These are phyloP conservation scores for Arthrobotrys sinensis DNA, from an alignment of 2,329 filamentous ascomycete genomes.

Conservation along the genomic window DNA sequence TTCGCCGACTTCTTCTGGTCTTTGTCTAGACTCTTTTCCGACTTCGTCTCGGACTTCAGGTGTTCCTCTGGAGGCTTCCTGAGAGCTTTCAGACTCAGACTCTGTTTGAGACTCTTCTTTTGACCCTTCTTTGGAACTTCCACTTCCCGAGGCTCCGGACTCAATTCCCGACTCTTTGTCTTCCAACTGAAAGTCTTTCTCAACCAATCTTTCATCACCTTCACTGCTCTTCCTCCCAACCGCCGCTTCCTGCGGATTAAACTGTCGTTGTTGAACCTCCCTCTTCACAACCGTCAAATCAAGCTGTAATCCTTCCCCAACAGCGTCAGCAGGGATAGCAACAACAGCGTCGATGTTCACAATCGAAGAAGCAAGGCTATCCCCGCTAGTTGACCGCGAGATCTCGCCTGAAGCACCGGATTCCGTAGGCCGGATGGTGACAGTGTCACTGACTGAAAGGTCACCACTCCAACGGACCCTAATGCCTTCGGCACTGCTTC, in stretches of 20 bases:
- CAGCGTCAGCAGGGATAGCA: conserved; percentile 43
- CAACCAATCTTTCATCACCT: conserved; percentile 17
- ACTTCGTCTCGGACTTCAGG: conserved; percentile 15
- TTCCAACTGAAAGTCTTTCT: conserved; percentile 16
- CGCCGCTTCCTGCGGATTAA: conserved; percentile 39
- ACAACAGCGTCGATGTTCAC: conserved; percentile 55
- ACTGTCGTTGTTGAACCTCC: conserved; percentile 31
- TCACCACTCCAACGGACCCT: conserved; percentile 59
- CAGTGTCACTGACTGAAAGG: conserved; percentile 43
- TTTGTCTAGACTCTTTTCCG: conserved; percentile 2
- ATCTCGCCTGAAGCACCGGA: conserved; percentile 45
- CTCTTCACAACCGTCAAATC: conserved; percentile 49
- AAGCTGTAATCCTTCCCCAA: conserved; percentile 42
- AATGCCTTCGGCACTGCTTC: conserved; percentile 33
- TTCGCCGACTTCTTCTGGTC: neutral
- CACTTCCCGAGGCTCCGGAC: conserved; percentile 9
- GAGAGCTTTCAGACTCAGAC: conserved; percentile 16
- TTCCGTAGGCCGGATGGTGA: conserved; percentile 50
- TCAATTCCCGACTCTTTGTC: conserved; percentile 3
- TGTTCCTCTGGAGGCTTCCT: conserved; percentile 19
- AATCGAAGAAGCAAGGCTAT: conserved; percentile 36
- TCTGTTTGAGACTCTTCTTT: conserved; percentile 32
- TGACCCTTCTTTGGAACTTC: conserved; percentile 18
- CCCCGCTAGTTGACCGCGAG: conserved; percentile 39
- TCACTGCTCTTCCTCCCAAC: neutral